Percentiles rank a stretch among this genome's conserved stretches.
Evolutionary conservation across 768 basidiomycete genomes (phyloP).

Genomic region (Mrakia hoshinonis): DNA sequence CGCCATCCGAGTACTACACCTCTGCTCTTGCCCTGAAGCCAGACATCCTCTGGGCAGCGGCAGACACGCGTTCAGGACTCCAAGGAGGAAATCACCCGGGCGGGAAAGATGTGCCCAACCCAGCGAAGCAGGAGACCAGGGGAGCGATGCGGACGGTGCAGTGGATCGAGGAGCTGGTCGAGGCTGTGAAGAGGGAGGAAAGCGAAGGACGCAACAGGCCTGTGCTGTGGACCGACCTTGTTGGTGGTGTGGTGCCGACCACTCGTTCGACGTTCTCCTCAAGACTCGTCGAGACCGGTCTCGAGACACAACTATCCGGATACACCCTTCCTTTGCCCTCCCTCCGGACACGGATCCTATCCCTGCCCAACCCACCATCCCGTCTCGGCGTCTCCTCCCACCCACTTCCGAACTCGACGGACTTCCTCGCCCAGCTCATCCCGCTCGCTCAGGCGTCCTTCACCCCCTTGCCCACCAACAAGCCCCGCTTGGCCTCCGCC

Average conservation of each 20-base stretch:
- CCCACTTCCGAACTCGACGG: background rate
- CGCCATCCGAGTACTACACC: background rate
- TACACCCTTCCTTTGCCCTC: slow-evolving; percentile 12
- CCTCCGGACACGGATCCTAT: background rate
- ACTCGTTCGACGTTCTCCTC: background rate
- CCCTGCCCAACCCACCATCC: background rate
- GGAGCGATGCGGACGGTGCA: background rate
- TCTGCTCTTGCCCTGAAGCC: background rate
- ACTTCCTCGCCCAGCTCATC: background rate
- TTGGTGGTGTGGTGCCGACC: background rate
- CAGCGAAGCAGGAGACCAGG: background rate
- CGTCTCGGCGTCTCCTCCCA: background rate
- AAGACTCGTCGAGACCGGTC: background rate
- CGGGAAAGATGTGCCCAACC: background rate
- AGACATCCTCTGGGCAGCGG: slow-evolving; percentile 8
- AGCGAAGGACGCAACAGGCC: background rate
- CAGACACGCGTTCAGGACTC: background rate
- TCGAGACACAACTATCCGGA: background rate
- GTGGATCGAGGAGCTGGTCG: background rate
- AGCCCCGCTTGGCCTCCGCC: slow-evolving; percentile 2
- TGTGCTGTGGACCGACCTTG: slow-evolving; percentile 5
- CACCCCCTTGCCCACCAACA: background rate
- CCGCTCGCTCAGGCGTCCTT: slow-evolving; percentile 1
- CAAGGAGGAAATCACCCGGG: background rate
- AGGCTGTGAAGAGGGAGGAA: background rate